Conservation (phyloP, 2,329 filamentous ascomycete genomes). For the Exserohilum turcica region DNA sequence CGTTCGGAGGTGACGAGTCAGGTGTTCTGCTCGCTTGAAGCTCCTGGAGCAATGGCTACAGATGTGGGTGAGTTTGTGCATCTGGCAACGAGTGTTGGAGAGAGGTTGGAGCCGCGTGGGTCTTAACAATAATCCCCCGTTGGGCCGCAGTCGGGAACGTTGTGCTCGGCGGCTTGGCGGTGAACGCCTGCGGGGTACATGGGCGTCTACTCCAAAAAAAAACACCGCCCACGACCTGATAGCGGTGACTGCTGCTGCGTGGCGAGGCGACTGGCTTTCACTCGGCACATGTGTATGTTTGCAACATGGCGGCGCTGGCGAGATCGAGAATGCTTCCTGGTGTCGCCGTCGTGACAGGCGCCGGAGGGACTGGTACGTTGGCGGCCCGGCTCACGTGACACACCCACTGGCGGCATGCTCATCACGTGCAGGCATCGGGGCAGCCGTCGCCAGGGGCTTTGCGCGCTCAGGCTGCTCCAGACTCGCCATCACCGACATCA, state of each 20-base stretch:
- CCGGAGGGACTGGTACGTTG: constrained; percentile 41
- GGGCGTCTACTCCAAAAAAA: constrained; percentile 5
- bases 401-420: not conserved
- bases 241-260: too few relatives aligned
- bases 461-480: constrained; percentile 56
- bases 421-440: constrained; percentile 58
- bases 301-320: constrained; percentile 20
- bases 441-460: constrained; percentile 58
- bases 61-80: constrained; percentile 33
- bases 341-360: constrained; percentile 43
- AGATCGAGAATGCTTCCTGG: constrained; percentile 28
- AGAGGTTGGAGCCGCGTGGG: constrained; percentile 14
- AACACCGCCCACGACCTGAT: not conserved
- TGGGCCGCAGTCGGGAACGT: too few relatives aligned
- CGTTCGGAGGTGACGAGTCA: constrained; percentile 39
- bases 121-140: not conserved
- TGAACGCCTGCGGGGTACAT: constrained; percentile 6
- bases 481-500: constrained; percentile 62
- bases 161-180: constrained; percentile 6
- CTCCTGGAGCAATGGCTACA: constrained; percentile 34
- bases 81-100: constrained; percentile 27
- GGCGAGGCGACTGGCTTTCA: not conserved
- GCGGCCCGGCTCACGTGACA: not conserved
- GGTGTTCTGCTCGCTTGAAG: constrained; percentile 40
- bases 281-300: not conserved